Evolutionary conservation across 176 grass and related monocot species (phyloP).

Genomic region (Tillandsia leiboldiana): DNA sequence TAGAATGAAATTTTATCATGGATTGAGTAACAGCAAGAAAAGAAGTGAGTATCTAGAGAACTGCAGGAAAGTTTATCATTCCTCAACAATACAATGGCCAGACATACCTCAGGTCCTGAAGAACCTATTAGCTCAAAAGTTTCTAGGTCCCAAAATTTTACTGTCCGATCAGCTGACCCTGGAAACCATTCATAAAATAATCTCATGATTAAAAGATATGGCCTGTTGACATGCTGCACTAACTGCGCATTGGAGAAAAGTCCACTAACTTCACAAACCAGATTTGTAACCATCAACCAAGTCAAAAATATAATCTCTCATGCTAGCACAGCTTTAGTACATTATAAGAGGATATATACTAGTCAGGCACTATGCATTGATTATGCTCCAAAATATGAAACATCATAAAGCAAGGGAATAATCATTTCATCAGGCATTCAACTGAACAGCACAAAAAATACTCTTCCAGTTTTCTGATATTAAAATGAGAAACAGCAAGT

Average conservation of each 20-base stretch:
- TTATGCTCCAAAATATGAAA: neutral
- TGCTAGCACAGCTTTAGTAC: neutral
- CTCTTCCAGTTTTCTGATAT: neutral
- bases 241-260: neutral
- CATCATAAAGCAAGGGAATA: neutral
- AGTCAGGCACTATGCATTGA: neutral
- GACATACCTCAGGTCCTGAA: too few species aligned
- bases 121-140: too few species aligned
- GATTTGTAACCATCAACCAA: neutral
- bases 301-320: neutral
- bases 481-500: too few species aligned
- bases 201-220: too few species aligned
- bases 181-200: too few species aligned
- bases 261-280: neutral
- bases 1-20: neutral
- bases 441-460: neutral
- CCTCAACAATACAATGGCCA: neutral
- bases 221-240: too few species aligned
- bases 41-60: neutral
- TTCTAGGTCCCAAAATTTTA: too few species aligned
- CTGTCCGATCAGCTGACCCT: too few species aligned
- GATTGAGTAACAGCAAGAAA: constrained; percentile 15
- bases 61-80: neutral
- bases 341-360: neutral
- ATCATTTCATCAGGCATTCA: neutral